phyloP scores from a whole-genome alignment of 441 rosid species.

The Geranium incanum region DNA sequence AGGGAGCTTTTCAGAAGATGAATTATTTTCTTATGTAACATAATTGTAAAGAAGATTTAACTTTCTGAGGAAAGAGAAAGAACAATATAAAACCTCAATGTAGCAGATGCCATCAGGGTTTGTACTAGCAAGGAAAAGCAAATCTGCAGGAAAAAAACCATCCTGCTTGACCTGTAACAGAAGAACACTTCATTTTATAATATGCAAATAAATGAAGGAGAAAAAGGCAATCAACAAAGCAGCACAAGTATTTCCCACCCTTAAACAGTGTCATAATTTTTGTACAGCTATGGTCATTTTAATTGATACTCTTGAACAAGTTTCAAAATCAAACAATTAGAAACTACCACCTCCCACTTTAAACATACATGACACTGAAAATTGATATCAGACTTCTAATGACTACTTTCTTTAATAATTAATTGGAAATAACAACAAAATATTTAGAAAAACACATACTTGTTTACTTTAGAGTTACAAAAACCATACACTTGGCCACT shows the following conservation, averaged over 20 bases:
- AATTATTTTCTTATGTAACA: not conserved
- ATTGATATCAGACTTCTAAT: not conserved
- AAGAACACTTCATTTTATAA: constrained; percentile 16
- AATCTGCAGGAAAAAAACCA: constrained; percentile 89
- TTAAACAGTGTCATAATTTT: not conserved
- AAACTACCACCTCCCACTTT: constrained; percentile 5
- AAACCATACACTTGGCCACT: not conserved
- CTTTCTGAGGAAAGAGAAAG: constrained; percentile 2
- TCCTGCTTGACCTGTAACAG: constrained; percentile 81
- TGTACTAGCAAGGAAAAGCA: constrained; percentile 83
- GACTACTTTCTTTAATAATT: not conserved
- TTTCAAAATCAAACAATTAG: constrained; percentile 4
- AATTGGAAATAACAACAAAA: not conserved
- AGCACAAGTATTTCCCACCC: not conserved
- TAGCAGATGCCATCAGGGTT: constrained; percentile 97
- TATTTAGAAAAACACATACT: not conserved
- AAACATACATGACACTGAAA: not conserved
- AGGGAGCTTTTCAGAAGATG: not conserved
- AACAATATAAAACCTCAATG: constrained; percentile 52
- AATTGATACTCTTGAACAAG: not conserved
- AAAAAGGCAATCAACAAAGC: not conserved
- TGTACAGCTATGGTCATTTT: not conserved
- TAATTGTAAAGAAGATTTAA: not conserved
- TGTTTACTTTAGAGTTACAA: not conserved
- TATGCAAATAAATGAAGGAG: not conserved